phyloP scores from a whole-genome alignment of 495 filamentous ascomycete genomes.

The Neurospora hispaniola region DNA sequence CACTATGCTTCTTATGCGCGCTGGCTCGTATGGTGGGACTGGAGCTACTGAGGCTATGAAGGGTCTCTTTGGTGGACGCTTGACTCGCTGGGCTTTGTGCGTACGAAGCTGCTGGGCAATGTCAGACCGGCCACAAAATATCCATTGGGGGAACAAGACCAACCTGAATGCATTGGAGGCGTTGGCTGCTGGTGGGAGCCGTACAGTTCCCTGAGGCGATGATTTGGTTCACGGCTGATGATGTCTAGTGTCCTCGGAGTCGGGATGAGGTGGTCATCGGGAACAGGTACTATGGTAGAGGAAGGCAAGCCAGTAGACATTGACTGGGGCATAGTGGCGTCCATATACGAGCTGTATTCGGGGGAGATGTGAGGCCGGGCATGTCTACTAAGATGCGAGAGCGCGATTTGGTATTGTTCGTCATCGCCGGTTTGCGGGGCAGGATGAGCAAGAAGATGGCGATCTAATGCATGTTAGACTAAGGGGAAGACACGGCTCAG shows the following conservation, averaged over 20 bases:
- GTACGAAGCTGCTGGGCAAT: neutral
- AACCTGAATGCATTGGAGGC: neutral
- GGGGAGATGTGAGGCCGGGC: neutral
- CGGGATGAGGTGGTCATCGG: neutral
- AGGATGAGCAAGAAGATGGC: slow-evolving; percentile 8
- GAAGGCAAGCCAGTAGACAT: neutral
- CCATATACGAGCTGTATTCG: neutral
- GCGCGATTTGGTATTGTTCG: neutral
- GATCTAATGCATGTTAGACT: slow-evolving; percentile 6
- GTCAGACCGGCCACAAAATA: neutral
- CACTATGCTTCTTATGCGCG: neutral
- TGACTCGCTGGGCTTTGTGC: neutral
- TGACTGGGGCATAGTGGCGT: neutral
- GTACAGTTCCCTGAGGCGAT: neutral
- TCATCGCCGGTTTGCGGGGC: neutral
- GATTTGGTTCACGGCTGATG: neutral
- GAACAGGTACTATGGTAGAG: neutral
- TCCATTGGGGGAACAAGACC: neutral
- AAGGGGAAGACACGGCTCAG: neutral
- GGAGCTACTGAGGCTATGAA: slow-evolving; percentile 3
- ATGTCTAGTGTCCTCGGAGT: neutral
- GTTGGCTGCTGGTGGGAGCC: neutral
- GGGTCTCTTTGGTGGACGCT: neutral
- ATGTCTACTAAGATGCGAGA: slow-evolving; percentile 4
- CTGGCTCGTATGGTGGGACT: slow-evolving; percentile 9